Base-by-base conservation (phyloP, 768 basidiomycete species). In the Suillus placidus region DNA sequence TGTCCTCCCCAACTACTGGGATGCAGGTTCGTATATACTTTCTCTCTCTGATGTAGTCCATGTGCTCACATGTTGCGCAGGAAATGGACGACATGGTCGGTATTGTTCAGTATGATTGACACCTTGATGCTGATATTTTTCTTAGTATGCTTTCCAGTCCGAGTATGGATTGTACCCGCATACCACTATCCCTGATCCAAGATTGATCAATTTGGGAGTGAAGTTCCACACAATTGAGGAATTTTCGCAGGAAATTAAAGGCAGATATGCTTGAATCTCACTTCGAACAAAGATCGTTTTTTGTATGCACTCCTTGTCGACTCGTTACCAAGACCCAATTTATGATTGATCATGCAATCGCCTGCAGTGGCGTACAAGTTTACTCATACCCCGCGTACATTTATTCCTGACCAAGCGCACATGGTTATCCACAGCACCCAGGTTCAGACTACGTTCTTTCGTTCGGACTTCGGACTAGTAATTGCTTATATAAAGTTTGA, bases 1-100 rank as follows among this genome's bases (percentile, higher is more conserved):
- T 70, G 23, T 61, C 63, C 1, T 64, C 67, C 7, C 34, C 20
- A n/a, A 47, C 68, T 13, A 4, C 38, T 42, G 75, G 74, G 12
- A 57, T 68, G 66, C 45, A 73, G 71, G 72, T 68, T 32, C 63
- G 69, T 26, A 40, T 2, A n/a, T n/a, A 35, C 13, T 1, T 14
- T 35, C 18, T 58, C 18, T 58, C 57, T 40, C 16, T 58, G 38
- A 58, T 58, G 16, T 9, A 58, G 16, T 26, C 1, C 16, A 30
- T 38, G 23, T 40, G 2, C 57, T 58, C 26, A 58, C 7, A 43
- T 61, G 43, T 3, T 14, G 23, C 55, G 3, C 35, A 67, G 62
- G 72, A 76, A 61, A 6, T 74, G 14, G 76, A 76, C 18, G 52
- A 71, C 4, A 76, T 71, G 74, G 74, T 75, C 56, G 8, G 69